Conservation (phyloP, 2,329 filamentous ascomycete genomes). For the Pestalotiopsis sp. region DNA sequence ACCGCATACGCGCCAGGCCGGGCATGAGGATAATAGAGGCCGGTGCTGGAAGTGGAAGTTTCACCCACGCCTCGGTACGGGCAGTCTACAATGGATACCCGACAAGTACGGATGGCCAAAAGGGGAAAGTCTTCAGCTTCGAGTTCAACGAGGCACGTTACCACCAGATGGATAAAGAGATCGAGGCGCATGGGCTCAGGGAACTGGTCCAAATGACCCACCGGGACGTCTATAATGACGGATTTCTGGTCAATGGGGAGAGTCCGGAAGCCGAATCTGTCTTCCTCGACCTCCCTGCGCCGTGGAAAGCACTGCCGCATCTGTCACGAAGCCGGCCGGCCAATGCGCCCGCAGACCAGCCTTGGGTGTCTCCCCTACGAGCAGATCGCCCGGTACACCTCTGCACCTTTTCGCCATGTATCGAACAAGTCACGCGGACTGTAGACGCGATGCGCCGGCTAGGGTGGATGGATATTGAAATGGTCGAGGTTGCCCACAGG, state of each 20-base stretch:
- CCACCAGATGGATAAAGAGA: conserved; percentile 68
- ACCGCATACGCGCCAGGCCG: conserved; percentile 73
- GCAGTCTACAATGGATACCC: conserved; percentile 76
- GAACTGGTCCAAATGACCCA: conserved; percentile 72
- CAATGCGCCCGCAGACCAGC: conserved; percentile 22
- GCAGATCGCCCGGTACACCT: conserved; percentile 73
- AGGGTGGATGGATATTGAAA: conserved; percentile 90
- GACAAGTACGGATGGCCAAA: conserved; percentile 40
- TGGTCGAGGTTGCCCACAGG: conserved; percentile 85
- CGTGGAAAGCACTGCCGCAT: conserved; percentile 78
- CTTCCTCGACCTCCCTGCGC: conserved; percentile 80
- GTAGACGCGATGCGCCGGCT: conserved; percentile 77
- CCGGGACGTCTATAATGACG: conserved; percentile 76
- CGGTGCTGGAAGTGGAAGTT: conserved; percentile 80
- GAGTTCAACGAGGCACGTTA: conserved; percentile 78
- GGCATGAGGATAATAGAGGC: conserved; percentile 78
- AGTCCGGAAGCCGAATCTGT: conserved; percentile 69
- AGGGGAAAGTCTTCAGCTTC: conserved; percentile 78
- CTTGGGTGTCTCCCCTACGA: conserved; percentile 67
- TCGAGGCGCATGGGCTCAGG: conserved; percentile 67
- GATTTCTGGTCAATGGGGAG: conserved; percentile 64
- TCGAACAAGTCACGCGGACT: conserved; percentile 91
- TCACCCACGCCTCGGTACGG: conserved; percentile 76
- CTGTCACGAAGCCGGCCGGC: conserved; percentile 58
- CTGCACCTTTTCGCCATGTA: conserved; percentile 95